Conservation (phyloP, 495 filamentous ascomycete genomes). For the Penicillium canescens region DNA sequence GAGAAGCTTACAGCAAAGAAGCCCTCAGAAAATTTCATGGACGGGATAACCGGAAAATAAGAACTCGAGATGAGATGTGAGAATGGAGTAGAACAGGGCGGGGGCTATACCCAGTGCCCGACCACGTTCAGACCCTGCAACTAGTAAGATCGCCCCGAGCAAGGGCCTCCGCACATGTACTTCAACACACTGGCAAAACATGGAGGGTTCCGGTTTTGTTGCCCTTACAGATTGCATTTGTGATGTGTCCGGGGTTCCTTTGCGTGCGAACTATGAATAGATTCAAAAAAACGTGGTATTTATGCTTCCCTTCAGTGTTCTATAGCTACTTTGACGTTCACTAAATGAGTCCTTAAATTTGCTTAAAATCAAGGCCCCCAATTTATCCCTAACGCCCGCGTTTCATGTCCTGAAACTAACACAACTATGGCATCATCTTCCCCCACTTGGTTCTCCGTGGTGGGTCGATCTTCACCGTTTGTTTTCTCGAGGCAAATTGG, state of each 20-base stretch:
- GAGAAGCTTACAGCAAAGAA: background rate
- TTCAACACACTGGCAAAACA: background rate
- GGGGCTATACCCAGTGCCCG: background rate
- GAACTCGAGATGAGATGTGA: background rate
- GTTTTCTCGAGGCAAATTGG: background rate
- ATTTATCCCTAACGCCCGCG: constrained; percentile 2
- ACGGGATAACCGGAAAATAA: constrained; percentile 2
- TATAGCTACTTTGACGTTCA: too few relatives aligned
- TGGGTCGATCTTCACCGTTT: background rate
- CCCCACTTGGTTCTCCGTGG: background rate
- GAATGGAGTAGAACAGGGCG: background rate
- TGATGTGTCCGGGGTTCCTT: too few relatives aligned
- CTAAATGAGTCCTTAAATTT: too few relatives aligned
- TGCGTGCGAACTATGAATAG: too few relatives aligned
- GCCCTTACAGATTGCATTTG: background rate
- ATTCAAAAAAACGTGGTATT: too few relatives aligned
- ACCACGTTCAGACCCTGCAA: constrained; percentile 1
- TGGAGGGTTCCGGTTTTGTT: background rate
- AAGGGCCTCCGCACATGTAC: background rate
- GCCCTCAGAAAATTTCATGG: background rate
- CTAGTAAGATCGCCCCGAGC: constrained; percentile 6
- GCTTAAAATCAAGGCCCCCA: background rate
- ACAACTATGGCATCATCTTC: background rate
- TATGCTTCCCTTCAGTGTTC: too few relatives aligned
- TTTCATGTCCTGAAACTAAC: constrained; percentile 1